Conservation (phyloP, 2,329 filamentous ascomycete genomes). For the Periconia digitata region DNA sequence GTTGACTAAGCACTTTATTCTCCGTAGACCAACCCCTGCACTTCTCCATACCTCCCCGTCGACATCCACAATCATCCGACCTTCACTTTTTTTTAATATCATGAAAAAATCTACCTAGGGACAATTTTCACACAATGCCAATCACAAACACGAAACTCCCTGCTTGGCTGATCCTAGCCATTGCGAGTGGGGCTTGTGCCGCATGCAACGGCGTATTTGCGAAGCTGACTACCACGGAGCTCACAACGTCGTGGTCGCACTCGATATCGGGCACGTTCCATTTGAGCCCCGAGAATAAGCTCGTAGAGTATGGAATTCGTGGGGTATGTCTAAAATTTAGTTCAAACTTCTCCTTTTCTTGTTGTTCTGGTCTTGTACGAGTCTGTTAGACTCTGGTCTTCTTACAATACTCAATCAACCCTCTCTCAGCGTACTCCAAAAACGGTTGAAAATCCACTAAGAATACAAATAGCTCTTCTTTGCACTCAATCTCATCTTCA, state of each 20-base stretch:
- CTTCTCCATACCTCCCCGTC: no score
- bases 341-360: background rate
- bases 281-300: constrained; percentile 48
- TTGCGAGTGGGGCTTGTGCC: constrained; percentile 75
- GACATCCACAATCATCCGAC: no score
- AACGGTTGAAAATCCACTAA: no score
- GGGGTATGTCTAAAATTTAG: constrained; percentile 49
- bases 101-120: no score
- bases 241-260: constrained; percentile 57
- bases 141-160: constrained; percentile 29
- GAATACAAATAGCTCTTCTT: constrained; percentile 71
- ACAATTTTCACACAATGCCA: no score
- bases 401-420: background rate
- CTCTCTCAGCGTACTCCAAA: background rate
- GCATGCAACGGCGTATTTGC: constrained; percentile 83
- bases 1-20: constrained; percentile 7
- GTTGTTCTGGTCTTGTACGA: no score
- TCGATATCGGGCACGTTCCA: constrained; percentile 52
- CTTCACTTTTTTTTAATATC: no score
- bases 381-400: no score
- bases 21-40: background rate
- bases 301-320: constrained; percentile 54
- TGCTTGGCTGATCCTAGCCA: constrained; percentile 63
- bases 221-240: constrained; percentile 70
- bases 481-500: constrained; percentile 71